Base-by-base conservation (phyloP, 257 asterid genomes). In the Knoxia roxburghii region DNA sequence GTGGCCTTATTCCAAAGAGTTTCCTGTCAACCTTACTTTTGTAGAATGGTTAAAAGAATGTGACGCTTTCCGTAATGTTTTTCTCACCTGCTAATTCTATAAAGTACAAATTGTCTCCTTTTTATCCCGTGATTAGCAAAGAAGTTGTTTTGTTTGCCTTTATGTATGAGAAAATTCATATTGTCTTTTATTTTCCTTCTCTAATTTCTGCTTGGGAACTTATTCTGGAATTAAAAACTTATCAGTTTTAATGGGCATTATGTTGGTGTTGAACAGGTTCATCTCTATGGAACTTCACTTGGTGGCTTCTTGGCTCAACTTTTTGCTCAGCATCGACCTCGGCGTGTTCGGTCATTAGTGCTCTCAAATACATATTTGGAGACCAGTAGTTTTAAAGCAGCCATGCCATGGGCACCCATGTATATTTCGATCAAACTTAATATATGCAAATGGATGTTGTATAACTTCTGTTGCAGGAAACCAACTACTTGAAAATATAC, bases 381-480 rank as follows among this genome's bases (percentile, higher is more conserved):
- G 83, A 88, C 99, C 7, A 80, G 84, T 83, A 81, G 82, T 84
- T 90, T 90, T 77, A 72, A 96, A 50, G 85, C 97, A 23, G 84
- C 91, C 80, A 94, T 94, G 96, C 99, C 97, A 15, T 94, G 99
- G 99, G 85, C 96, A 73, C 96, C 96, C 49, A 64, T 94, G 99
- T 94, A 90, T 65, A 93, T 85, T 65, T 59, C 40, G 20, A 37
- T 49, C 39, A 15, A 57, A 49, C 27, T 29, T 56, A 32, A 24
- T 41, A 24, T 49, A 37, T 33, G 18, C 61, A 14, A 49, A 20
- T 62, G 11, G 29, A 61, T 39, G 58, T 65, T 21, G 41, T 51
- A 50, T 67, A 57, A 23, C 26, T 45, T 39, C 11, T 32, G n/a
- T 43, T 40, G 30, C 41, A 14, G 17, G 45, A 45, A 43, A 45